These are phyloP conservation scores for Trypethelium eluteriae DNA, from an alignment of 495 filamentous ascomycete genomes.

Conservation along the genomic window DNA sequence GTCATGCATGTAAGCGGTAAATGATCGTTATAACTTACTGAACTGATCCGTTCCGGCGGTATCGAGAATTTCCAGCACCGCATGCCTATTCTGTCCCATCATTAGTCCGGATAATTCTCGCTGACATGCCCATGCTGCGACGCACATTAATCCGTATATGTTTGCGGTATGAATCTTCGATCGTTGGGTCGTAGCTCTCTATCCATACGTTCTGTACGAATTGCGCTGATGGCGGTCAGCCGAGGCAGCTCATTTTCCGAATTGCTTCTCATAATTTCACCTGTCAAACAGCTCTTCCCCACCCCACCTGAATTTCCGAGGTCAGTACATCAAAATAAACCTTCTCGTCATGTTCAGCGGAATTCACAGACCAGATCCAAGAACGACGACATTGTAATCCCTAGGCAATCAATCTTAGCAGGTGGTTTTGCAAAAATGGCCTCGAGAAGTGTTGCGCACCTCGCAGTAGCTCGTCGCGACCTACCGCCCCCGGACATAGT, in stretches of 20 bases:
- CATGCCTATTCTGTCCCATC: constrained; percentile 71
- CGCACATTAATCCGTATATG: constrained; percentile 89
- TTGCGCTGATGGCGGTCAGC: constrained; percentile 59
- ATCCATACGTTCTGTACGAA: constrained; percentile 99
- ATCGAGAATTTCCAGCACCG: constrained; percentile 93
- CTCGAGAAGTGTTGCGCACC: neutral
- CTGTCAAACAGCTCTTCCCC: constrained; percentile 95
- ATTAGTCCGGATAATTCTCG: constrained; percentile 9
- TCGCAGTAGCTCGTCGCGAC: constrained; percentile 10
- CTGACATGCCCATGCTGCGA: constrained; percentile 22
- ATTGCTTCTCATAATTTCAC: constrained; percentile 45
- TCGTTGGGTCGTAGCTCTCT: constrained; percentile 96
- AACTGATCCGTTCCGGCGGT: constrained; percentile 98
- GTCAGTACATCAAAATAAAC: constrained; percentile 18
- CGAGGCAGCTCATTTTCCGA: constrained; percentile 8
- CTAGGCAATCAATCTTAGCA: constrained; percentile 13
- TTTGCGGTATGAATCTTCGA: constrained; percentile 95
- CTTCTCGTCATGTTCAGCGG: neutral
- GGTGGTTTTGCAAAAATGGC: neutral
- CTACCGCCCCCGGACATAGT: constrained; percentile 9
- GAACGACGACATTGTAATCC: constrained; percentile 87
- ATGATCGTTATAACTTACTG: constrained; percentile 51
- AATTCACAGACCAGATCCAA: constrained; percentile 64
- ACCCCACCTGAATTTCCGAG: constrained; percentile 65
- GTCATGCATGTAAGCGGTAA: constrained; percentile 2